phyloP scores from a whole-genome alignment of 768 basidiomycete species.

The Hygrophorus pudorinus region DNA sequence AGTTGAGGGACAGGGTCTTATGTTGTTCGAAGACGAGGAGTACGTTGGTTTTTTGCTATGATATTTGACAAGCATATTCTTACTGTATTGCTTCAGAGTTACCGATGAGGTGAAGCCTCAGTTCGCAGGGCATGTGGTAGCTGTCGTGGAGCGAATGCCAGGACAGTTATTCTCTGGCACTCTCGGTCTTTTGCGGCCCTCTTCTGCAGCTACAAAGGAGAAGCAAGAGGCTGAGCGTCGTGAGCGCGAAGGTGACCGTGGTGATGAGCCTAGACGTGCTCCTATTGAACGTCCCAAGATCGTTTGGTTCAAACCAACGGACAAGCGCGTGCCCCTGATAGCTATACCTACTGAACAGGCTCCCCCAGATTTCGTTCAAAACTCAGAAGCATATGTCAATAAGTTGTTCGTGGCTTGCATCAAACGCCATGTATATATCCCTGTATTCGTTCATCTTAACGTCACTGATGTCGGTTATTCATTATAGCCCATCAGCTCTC shows the following conservation, averaged over 20 bases:
- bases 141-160: slow-evolving; percentile 99
- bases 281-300: slow-evolving; percentile 93
- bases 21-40: slow-evolving; percentile 98
- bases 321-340: slow-evolving; percentile 97
- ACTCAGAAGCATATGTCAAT: slow-evolving; percentile 83
- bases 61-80: slow-evolving; percentile 6
- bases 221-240: slow-evolving; percentile 97
- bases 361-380: slow-evolving; percentile 91
- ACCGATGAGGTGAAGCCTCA: slow-evolving; percentile 98
- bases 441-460: slow-evolving; percentile 5
- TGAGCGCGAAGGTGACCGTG: slow-evolving; percentile 91
- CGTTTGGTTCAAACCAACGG: slow-evolving; percentile 99
- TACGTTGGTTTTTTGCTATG: slow-evolving; percentile 23
- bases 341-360: slow-evolving; percentile 99
- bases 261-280: slow-evolving; percentile 69
- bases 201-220: slow-evolving; percentile 95
- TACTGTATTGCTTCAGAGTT: slow-evolving; percentile 40
- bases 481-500: slow-evolving; percentile 77
- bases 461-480: slow-evolving; percentile 11
- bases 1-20: slow-evolving; percentile 95
- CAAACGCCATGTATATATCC: slow-evolving; percentile 77
- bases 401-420: slow-evolving; percentile 96
- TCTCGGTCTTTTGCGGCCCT: slow-evolving; percentile 88
- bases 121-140: slow-evolving; percentile 97
- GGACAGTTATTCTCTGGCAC: slow-evolving; percentile 98